Evolutionary conservation across 306 rosid genomes (phyloP), one percentile per base, ranked within the genome.

Genomic region (Lathyrus sativus): DNA sequence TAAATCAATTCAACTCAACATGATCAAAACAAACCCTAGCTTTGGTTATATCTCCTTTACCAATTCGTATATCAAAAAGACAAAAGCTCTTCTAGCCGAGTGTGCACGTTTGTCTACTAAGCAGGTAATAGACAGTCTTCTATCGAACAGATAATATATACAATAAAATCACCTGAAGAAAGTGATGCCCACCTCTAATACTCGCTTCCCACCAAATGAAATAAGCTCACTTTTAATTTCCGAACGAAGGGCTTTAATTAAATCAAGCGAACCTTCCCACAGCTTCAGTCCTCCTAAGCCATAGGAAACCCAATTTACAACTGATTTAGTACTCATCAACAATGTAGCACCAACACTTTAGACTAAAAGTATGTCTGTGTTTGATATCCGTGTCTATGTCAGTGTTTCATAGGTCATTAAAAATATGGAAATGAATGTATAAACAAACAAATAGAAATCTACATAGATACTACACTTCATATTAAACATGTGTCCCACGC

Each of bases 241-340:
- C 1, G 85, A 84, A 54, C 61, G 48, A 33, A 93, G 88, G 72
- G 89, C 88, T 85, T 85, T 90, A 70, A 88, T 83, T 19, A 90
- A 85, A 82, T 93, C 97, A 70, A 85, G 79, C 45, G 96, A 87
- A 71, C 96, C 97, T 81, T 88, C 96, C 97, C 99, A 93, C 70
- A 88, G 74, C 89, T 93, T 90, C 67, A 93, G 75, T 11, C 96
- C 97, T 31, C 97, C 97, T 93, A 59, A 33, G 4, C 42, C 62
- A 67, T 43, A 59, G 74, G 6, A 33, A 72, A 78, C 59, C 59
- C 42, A 66, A 42, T 44, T 17, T 62, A 26, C 57, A 63, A 67
- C 33, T 14, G 1, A n/a, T 31, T 66, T 31, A 56, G 60, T 54
- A 54, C 18, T 11, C 39, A 12, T 13, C 19, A 29, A 28, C 62